phyloP scores from a whole-genome alignment of 345 rosid genomes.

The Excoecaria cochinchinensis region DNA sequence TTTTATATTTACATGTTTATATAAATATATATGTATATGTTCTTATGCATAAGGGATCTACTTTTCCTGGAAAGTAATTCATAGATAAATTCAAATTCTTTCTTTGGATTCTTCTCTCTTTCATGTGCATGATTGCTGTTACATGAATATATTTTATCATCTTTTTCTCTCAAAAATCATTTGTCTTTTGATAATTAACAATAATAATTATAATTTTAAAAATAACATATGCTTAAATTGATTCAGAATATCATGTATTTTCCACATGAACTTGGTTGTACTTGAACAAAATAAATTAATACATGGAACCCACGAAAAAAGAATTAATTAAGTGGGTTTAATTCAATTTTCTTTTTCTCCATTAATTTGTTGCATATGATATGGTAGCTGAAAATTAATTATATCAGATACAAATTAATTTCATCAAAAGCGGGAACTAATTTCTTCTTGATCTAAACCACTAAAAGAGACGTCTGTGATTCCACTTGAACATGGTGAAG shows the following conservation, averaged over 20 bases:
- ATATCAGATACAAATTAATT: neutral
- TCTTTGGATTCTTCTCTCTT: constrained; percentile 32
- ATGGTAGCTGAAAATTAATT: no score
- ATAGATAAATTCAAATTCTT: constrained; percentile 20
- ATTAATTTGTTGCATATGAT: neutral
- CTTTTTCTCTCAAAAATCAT: constrained; percentile 30
- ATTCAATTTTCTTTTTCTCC: neutral
- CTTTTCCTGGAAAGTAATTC: constrained; percentile 25
- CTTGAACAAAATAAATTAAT: neutral
- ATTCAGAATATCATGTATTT: neutral
- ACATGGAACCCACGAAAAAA: neutral
- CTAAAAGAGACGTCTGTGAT: constrained; percentile 28
- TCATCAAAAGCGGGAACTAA: constrained; percentile 2
- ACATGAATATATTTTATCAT: constrained; percentile 1
- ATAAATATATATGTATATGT: neutral
- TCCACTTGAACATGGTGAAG: constrained; percentile 59
- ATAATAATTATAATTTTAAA: neutral
- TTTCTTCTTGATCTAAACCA: constrained; percentile 41
- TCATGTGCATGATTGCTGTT: neutral
- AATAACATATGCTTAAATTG: no score
- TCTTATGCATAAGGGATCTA: constrained; percentile 9
- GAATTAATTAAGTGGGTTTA: constrained; percentile 6
- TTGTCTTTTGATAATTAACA: constrained; percentile 23
- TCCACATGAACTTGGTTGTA: constrained; percentile 22
- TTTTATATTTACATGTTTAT: neutral